phyloP scores from a whole-genome alignment of 1,139 yeast species.

The Wickerhamomyces sp. region DNA sequence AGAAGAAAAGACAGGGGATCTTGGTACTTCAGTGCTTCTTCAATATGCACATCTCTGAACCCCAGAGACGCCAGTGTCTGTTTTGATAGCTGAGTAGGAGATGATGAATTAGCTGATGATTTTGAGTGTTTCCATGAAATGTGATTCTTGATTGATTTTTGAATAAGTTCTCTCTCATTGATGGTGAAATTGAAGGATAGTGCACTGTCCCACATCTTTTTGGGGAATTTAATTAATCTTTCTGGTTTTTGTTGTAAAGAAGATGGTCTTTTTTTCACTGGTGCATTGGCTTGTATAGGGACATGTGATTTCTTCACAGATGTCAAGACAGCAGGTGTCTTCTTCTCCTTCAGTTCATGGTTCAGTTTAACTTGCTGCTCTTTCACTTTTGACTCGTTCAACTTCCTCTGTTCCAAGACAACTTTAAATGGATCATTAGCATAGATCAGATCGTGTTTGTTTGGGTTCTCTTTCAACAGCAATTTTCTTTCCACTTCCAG shows the following conservation, averaged over 20 bases:
- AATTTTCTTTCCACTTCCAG: conserved; percentile 55
- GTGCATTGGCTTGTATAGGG: conserved; percentile 1
- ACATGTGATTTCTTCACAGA: conserved; percentile 11
- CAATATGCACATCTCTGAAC: conserved; percentile 62
- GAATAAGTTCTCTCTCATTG: conserved; percentile 44
- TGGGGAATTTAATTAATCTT: conserved; percentile 39
- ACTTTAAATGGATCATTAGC: conserved; percentile 69
- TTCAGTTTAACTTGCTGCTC: conserved; percentile 36
- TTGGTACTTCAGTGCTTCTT: conserved; percentile 67
- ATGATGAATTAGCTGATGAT: conserved; percentile 11
- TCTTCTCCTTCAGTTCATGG: conserved; percentile 29
- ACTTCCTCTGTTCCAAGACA: conserved; percentile 47
- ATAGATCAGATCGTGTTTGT: conserved; percentile 47
- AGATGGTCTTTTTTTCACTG: neutral
- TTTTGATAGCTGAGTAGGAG: conserved; percentile 16
- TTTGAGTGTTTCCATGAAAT: conserved; percentile 51
- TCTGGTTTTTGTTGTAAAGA: conserved; percentile 1
- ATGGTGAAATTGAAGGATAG: conserved; percentile 38
- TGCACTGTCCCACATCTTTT: conserved; percentile 62
- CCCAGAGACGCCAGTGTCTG: conserved; percentile 41
- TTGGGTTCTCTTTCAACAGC: conserved; percentile 39
- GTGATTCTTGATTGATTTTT: conserved; percentile 46
- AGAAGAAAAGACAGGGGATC: conserved; percentile 76
- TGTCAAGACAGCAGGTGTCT: conserved; percentile 40
- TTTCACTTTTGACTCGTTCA: conserved; percentile 36